Evolutionary conservation across 179 eudicot genomes (phyloP), one percentile per base, ranked within the genome.

Genomic region (Camellia oleifera): DNA sequence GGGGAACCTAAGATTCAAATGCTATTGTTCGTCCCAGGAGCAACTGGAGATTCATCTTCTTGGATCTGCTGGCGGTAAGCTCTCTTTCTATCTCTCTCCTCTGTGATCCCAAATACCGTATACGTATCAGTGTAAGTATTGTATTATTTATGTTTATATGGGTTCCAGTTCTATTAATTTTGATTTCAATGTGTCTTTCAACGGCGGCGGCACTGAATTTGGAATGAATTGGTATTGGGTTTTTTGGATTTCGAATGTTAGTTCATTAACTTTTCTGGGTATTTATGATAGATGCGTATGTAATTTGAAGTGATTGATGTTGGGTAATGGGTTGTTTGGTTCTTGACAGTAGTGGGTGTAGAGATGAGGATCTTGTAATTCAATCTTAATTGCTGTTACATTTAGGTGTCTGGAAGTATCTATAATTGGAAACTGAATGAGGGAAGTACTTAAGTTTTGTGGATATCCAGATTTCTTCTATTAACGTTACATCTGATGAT

Each of bases 11-110:
- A 65, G 77, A 78, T 83, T 90, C 81, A 85, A 80, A 83, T 84
- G 83, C 76, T 80, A 67, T 77, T 56, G 85, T 80, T 81, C 63
- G 53, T 61, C 68, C 17, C 18, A 56, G 52, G 18, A n/a, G 54
- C 40, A 20, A 45, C 13, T 71, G 53, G 50, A 66, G 79, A 76
- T 85, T 85, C 86, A 70, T 58, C 42, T 79, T 63, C 80, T 87
- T 65, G 87, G 92, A 89, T 89, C 94, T 90, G 83, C 85, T 84
- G 73, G 79, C 58, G 89, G 91, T 86, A 88, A 56, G 53, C 74
- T 83, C 40, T 14, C 76, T 9, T 54, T 7, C 52, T 52, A n/a
- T 54, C 63, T 18, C 57, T 44, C 15, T 72, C 8, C 12, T 75
- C 26, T 52, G 48, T 52, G n/a, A 64, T 26, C 4, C 7, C 2